These are phyloP conservation scores for Ascochyta lentis DNA, from an alignment of 2,329 filamentous ascomycete genomes.

Conservation along the genomic window DNA sequence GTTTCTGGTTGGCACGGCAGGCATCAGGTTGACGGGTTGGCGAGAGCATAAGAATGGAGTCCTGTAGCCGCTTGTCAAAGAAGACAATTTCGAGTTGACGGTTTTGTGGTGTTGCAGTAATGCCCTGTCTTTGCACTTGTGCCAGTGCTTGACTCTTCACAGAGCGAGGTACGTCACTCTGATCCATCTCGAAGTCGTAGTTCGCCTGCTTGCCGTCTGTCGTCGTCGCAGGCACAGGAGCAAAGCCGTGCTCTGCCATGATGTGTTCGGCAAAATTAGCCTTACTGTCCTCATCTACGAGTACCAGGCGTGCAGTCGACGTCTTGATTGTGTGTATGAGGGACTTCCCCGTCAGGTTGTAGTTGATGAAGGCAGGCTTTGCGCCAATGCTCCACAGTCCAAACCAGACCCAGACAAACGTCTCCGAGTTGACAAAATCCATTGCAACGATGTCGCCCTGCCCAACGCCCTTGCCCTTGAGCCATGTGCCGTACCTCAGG, in stretches of 20 bases:
- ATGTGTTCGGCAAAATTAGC: constrained; percentile 37
- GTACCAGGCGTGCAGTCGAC: constrained; percentile 61
- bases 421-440: constrained; percentile 47
- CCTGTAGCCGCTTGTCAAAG: constrained; percentile 38
- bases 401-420: constrained; percentile 49
- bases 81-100: constrained; percentile 40
- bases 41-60: constrained; percentile 36
- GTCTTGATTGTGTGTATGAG: constrained; percentile 62
- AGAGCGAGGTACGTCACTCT: constrained; percentile 23
- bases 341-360: constrained; percentile 46
- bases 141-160: constrained; percentile 29
- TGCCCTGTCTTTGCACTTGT: constrained; percentile 13
- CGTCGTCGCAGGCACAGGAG: constrained; percentile 4
- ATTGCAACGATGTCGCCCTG: constrained; percentile 49
- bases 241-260: constrained; percentile 41
- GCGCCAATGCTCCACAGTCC: constrained; percentile 49
- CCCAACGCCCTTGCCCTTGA: constrained; percentile 44
- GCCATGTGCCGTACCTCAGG: constrained; percentile 46
- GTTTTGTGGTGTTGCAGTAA: constrained; percentile 18
- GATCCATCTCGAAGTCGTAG: constrained; percentile 35
- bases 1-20: constrained; percentile 31
- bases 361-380: constrained; percentile 50
- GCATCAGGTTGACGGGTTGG: constrained; percentile 41
- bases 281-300: constrained; percentile 63
- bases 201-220: constrained; percentile 21